phyloP scores from a whole-genome alignment of 1,139 yeast genomes.

The Kurtzmaniella quercitrusa region DNA sequence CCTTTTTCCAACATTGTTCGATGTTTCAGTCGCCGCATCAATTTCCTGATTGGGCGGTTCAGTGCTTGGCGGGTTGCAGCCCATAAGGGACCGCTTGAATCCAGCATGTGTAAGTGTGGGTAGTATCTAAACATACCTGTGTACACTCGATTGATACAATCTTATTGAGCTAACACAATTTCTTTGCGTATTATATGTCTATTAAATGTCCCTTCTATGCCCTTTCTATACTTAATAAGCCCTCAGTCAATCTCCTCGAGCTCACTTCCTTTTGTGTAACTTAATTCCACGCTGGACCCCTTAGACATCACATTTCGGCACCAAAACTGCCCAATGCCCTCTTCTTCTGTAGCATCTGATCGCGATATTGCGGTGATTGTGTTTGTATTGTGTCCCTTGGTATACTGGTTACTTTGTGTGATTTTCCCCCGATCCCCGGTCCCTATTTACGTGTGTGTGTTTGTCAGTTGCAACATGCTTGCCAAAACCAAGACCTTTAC shows the following conservation, averaged over 20 bases:
- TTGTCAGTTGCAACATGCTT: conserved; percentile 29
- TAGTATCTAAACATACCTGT: neutral
- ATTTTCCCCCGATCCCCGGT: conserved; percentile 18
- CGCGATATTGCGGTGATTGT: conserved; percentile 6
- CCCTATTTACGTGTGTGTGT: conserved; percentile 27
- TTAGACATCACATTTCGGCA: too few relatives aligned
- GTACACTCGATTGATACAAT: too few relatives aligned
- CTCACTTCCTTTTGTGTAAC: too few relatives aligned
- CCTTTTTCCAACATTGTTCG: neutral
- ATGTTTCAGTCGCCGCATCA: neutral
- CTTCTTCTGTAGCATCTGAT: conserved; percentile 7
- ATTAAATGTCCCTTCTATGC: neutral
- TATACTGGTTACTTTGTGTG: conserved; percentile 7
- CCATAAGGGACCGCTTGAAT: neutral
- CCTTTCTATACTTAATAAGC: neutral
- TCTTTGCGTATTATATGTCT: too few relatives aligned
- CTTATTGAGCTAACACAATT: too few relatives aligned
- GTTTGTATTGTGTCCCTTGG: conserved; percentile 6
- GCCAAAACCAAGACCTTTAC: conserved; percentile 21
- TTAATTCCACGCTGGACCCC: too few relatives aligned
- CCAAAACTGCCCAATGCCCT: neutral
- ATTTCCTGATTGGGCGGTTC: neutral
- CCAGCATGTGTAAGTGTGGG: neutral
- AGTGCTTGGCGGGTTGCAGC: neutral
- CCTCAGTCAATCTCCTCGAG: too few relatives aligned